phyloP scores from a whole-genome alignment of 2,329 filamentous ascomycete species.

The Ophiobolus disseminans region DNA sequence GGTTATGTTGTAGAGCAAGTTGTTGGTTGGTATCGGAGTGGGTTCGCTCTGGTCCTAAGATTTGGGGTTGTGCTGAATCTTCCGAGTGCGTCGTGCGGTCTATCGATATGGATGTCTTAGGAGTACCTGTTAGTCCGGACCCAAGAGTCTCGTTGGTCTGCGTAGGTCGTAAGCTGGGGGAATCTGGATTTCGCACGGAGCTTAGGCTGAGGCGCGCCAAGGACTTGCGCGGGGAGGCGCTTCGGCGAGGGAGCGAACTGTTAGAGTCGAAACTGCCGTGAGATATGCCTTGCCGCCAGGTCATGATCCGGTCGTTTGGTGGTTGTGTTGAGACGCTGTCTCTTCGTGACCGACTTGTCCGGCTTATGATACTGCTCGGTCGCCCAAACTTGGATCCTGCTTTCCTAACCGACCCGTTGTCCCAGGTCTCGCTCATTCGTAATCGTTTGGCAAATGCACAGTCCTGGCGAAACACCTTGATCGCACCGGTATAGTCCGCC shows the following conservation, averaged over 20 bases:
- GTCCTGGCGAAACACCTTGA: constrained; percentile 96
- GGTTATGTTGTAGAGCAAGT: constrained; percentile 37
- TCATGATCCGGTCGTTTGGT: constrained; percentile 79
- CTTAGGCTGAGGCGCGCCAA: constrained; percentile 31
- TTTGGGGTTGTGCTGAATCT: not conserved
- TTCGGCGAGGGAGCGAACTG: constrained; percentile 43
- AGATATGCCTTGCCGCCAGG: constrained; percentile 78
- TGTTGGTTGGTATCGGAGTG: constrained; percentile 5
- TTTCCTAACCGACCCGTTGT: constrained; percentile 74
- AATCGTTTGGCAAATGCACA: constrained; percentile 80
- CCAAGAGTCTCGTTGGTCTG: constrained; percentile 18
- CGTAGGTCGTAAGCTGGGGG: constrained; percentile 23
- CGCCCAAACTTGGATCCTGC: constrained; percentile 62
- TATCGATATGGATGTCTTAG: constrained; percentile 30
- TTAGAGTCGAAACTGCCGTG: constrained; percentile 58
- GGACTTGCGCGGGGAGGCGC: constrained; percentile 58
- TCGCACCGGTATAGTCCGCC: constrained; percentile 83
- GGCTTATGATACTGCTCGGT: constrained; percentile 63
- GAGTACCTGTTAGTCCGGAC: constrained; percentile 21
- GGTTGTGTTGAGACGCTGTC: constrained; percentile 58
- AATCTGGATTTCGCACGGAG: constrained; percentile 24
- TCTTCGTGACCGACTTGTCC: constrained; percentile 58
- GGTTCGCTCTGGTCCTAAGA: constrained; percentile 8
- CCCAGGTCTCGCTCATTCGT: constrained; percentile 71
- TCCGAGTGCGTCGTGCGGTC: constrained; percentile 21